These are phyloP conservation scores for Pythium phragmitis DNA, from an alignment of 352 stramenopile species.

Conservation along the genomic window DNA sequence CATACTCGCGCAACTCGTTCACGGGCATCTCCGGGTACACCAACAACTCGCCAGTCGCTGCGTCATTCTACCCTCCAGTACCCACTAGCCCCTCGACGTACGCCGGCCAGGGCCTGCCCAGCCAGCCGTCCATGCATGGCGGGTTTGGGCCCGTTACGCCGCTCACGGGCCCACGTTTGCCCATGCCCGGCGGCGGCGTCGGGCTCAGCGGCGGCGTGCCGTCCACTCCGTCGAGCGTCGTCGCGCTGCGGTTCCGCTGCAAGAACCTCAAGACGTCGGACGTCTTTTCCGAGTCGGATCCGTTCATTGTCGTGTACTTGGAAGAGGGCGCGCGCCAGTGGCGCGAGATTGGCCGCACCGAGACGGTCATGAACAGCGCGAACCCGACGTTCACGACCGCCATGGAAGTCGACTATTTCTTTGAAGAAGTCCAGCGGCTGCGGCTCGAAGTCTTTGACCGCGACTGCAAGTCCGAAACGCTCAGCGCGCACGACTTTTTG, in stretches of 20 bases:
- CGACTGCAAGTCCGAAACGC: constrained; percentile 58
- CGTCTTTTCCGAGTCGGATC: constrained; percentile 68
- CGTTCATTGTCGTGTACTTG: constrained; percentile 74
- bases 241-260: constrained; percentile 70
- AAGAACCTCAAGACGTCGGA: constrained; percentile 68
- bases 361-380: constrained; percentile 68
- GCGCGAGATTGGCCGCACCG: constrained; percentile 73
- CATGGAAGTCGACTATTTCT: constrained; percentile 76
- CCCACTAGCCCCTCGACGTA: neutral
- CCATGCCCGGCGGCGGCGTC: constrained; percentile 8
- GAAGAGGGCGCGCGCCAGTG: constrained; percentile 50
- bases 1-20: neutral
- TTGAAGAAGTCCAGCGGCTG: constrained; percentile 80
- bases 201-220: constrained; percentile 17
- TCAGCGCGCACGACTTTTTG: constrained; percentile 67
- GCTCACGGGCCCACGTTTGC: constrained; percentile 22
- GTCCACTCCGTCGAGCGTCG: constrained; percentile 52
- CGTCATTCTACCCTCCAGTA: neutral
- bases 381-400: constrained; percentile 70
- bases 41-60: constrained; percentile 11
- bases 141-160: constrained; percentile 25
- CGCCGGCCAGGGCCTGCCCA: neutral
- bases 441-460: constrained; percentile 81
- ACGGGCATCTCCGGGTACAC: neutral
- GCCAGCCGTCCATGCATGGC: constrained; percentile 19